Evolutionary conservation across 163 green algal genomes (phyloP).

Genomic region (Chlamydomonas reinhardtii): DNA sequence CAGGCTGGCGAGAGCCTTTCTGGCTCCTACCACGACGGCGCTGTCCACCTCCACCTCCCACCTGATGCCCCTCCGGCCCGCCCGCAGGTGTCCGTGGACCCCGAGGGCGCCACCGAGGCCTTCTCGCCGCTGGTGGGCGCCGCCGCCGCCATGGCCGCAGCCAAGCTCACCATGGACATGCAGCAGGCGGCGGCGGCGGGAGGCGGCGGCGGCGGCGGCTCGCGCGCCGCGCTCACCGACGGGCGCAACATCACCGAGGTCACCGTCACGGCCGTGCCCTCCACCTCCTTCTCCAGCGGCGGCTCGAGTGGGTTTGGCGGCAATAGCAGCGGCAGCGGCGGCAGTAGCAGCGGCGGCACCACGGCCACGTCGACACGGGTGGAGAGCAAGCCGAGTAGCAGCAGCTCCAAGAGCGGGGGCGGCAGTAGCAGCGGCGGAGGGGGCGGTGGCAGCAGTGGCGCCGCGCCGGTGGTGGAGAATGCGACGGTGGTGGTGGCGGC

Average conservation of each 20-base stretch:
- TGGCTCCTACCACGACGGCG: no score
- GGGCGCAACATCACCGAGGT: conserved; percentile 27
- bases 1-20: no score
- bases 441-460: neutral
- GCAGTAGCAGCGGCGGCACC: neutral
- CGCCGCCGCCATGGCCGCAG: conserved; percentile 19
- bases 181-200: conserved; percentile 35
- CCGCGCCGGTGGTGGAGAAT: neutral
- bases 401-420: neutral
- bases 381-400: neutral
- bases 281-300: neutral
- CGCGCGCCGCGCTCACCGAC: neutral
- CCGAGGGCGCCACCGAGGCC: conserved; percentile 28
- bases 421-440: neutral
- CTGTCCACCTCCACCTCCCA: no score
- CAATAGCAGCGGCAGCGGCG: neutral
- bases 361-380: neutral
- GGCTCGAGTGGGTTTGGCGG: no score
- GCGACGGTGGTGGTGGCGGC: neutral
- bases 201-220: neutral
- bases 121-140: conserved; percentile 26
- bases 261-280: conserved; percentile 41
- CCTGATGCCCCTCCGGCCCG: no score
- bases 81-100: conserved; percentile 50
- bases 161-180: conserved; percentile 27